Conservation (phyloP, 2,329 filamentous ascomycete genomes). For the Aspergillus ruber region DNA sequence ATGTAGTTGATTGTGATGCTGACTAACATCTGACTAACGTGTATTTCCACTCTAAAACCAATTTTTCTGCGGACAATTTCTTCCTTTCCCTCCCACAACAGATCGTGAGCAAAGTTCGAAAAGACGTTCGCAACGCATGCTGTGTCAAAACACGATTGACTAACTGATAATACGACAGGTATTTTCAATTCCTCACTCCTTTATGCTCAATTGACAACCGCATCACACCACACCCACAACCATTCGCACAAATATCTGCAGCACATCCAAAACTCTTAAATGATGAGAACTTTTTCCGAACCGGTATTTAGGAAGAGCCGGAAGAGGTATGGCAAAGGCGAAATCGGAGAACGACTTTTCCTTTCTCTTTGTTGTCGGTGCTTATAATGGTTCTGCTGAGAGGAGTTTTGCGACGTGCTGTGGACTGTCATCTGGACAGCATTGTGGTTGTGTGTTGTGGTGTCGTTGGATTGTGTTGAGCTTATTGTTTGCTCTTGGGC, state of each 20-base stretch:
- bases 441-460: background rate
- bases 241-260: background rate
- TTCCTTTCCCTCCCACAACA: background rate
- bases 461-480: background rate
- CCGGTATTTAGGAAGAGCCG: constrained; percentile 43
- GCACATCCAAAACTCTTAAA: constrained; percentile 8
- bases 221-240: background rate
- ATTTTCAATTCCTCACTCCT: background rate
- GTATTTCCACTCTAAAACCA: background rate
- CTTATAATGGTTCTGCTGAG: constrained; percentile 45
- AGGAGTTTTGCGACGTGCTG: constrained; percentile 14
- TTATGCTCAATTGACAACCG: background rate
- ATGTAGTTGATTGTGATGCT: no score
- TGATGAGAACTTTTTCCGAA: constrained; percentile 40
- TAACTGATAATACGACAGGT: background rate
- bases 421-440: background rate
- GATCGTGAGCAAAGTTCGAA: background rate
- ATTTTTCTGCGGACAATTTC: background rate
- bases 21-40: background rate
- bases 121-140: background rate
- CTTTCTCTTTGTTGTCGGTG: constrained; percentile 36
- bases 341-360: constrained; percentile 4
- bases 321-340: constrained; percentile 39
- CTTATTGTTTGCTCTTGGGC: constrained; percentile 3
- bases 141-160: background rate